Conservation (phyloP, 495 filamentous ascomycete genomes). For the Talaromyces nanjingensis region DNA sequence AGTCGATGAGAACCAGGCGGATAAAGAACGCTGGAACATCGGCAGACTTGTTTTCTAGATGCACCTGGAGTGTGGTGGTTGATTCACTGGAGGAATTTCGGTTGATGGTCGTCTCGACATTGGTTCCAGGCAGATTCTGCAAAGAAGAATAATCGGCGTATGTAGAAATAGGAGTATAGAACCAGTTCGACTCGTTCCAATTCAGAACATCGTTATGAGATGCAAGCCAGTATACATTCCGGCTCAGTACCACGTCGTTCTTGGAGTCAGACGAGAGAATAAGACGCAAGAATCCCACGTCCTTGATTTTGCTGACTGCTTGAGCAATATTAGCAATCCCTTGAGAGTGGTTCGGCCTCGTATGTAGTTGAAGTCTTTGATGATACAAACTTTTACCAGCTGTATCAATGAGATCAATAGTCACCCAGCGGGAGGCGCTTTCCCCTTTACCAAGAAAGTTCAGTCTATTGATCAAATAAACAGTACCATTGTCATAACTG, state of each 20-base stretch:
- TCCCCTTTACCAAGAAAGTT: constrained; percentile 30
- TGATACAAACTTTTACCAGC: constrained; percentile 35
- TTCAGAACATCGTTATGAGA: constrained; percentile 40
- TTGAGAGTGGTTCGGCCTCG: constrained; percentile 22
- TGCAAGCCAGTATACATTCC: constrained; percentile 59
- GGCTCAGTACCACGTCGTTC: constrained; percentile 32
- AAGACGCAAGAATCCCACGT: constrained; percentile 47
- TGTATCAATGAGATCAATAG: constrained; percentile 40
- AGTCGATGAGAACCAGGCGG: constrained; percentile 38
- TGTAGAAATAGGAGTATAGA: constrained; percentile 46
- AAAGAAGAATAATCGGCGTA: constrained; percentile 48
- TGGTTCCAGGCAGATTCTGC: constrained; percentile 28
- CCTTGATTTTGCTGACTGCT: constrained; percentile 27
- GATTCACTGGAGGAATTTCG: neutral
- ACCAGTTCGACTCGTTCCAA: constrained; percentile 53
- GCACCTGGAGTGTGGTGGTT: constrained; percentile 17
- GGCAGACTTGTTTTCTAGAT: constrained; percentile 44
- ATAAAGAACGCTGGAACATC: constrained; percentile 52
- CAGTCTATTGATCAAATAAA: constrained; percentile 47
- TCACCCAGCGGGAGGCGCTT: constrained; percentile 34
- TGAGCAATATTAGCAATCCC: constrained; percentile 17
- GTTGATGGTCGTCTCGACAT: constrained; percentile 22
- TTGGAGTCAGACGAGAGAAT: constrained; percentile 26
- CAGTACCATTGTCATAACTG: constrained; percentile 35
- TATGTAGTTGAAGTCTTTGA: constrained; percentile 13